Evolutionary conservation across 345 rosid genomes (phyloP).

Genomic region (Mangifera indica): DNA sequence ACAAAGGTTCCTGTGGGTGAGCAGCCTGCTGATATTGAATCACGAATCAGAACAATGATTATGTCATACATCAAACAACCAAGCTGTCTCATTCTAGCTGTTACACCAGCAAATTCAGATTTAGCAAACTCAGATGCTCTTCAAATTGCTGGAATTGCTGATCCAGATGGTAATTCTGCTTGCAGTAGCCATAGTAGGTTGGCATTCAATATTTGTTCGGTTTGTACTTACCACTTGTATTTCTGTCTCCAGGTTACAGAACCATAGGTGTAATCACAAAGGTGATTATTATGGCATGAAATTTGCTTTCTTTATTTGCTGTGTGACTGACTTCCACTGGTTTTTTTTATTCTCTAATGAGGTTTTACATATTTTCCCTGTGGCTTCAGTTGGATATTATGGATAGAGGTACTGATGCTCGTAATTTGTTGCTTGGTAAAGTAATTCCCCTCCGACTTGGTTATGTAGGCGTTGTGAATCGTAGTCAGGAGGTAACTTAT

Average conservation of each 20-base stretch:
- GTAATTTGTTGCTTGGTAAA: constrained; percentile 86
- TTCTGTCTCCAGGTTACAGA: constrained; percentile 56
- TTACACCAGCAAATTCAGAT: constrained; percentile 90
- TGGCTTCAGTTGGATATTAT: constrained; percentile 82
- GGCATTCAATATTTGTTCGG: neutral
- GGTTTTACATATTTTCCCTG: constrained; percentile 18
- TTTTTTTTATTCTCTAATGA: constrained; percentile 24
- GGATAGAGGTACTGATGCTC: constrained; percentile 99
- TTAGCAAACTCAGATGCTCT: constrained; percentile 96
- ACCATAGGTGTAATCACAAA: constrained; percentile 92
- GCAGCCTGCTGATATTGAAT: constrained; percentile 93
- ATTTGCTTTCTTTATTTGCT: constrained; percentile 4
- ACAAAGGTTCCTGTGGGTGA: constrained; percentile 97
- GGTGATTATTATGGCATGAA: constrained; percentile 39
- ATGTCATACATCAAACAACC: constrained; percentile 86
- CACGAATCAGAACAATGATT: constrained; percentile 93
- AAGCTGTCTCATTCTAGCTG: constrained; percentile 84
- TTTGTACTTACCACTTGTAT: constrained; percentile 14
- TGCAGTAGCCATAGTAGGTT: constrained; percentile 1
- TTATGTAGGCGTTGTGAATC: constrained; percentile 89
- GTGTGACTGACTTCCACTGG: neutral
- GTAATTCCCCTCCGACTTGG: constrained; percentile 89
- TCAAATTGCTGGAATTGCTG: constrained; percentile 90
- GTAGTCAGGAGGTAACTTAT: constrained; percentile 83
- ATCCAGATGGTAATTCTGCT: constrained; percentile 72